A percentile compares a stretch with the other conserved stretches of the same genome.
phyloP scores from a whole-genome alignment of 768 basidiomycete species.

The Mycena belliarum region DNA sequence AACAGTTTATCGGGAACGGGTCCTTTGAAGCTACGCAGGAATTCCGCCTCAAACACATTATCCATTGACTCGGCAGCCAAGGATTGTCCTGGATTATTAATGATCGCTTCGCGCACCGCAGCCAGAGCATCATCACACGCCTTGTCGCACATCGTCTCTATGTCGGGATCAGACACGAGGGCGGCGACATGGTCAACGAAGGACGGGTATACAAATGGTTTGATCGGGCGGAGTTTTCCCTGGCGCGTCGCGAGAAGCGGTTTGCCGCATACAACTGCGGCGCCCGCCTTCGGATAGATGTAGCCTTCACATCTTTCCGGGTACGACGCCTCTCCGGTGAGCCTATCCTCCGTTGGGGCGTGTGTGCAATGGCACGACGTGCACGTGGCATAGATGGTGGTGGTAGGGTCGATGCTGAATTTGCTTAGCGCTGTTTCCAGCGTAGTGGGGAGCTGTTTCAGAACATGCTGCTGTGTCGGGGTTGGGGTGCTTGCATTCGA shows the following conservation, averaged over 20 bases:
- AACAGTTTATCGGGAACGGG: slow-evolving; percentile 20
- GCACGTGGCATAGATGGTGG: slow-evolving; percentile 20
- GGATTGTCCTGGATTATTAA: too few relatives aligned
- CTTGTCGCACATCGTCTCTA: slow-evolving; percentile 11
- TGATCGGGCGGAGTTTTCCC: slow-evolving; percentile 15
- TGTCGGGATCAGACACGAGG: slow-evolving; percentile 11
- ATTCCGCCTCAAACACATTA: slow-evolving; percentile 24
- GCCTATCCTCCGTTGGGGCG: slow-evolving; percentile 2
- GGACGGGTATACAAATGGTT: slow-evolving; percentile 12
- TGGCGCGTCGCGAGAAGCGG: neutral
- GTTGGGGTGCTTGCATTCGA: neutral
- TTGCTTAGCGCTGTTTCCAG: slow-evolving; percentile 11
- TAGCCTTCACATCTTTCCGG: slow-evolving; percentile 7
- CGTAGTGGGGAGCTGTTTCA: slow-evolving; percentile 20
- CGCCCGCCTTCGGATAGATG: neutral
- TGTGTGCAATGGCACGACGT: slow-evolving; percentile 20
- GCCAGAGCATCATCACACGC: slow-evolving; percentile 17
- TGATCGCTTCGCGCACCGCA: neutral
- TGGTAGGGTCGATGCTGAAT: slow-evolving; percentile 16
- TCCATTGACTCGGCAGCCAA: slow-evolving; percentile 1
- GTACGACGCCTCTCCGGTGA: slow-evolving; percentile 3
- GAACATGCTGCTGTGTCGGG: neutral
- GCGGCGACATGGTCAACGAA: slow-evolving; percentile 23
- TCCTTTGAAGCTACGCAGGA: slow-evolving; percentile 27
- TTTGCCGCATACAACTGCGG: neutral